Conservation (phyloP, 495 filamentous ascomycete genomes). For the Trichoderma orchidacearum region DNA sequence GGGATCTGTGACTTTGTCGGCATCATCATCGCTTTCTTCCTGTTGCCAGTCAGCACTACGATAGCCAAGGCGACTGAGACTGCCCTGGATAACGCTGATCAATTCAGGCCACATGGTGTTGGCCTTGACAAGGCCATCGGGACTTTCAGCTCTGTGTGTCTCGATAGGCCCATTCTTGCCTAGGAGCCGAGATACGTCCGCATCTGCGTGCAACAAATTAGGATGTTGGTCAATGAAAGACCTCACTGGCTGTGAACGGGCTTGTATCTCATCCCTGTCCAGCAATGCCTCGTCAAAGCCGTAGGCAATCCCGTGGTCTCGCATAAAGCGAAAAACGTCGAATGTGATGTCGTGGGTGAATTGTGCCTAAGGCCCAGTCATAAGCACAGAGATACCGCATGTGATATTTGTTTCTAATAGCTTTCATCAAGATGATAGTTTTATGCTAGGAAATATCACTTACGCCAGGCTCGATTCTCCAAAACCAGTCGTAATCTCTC, state of each 20-base stretch:
- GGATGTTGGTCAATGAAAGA: conserved; percentile 30
- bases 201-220: conserved; percentile 32
- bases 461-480: conserved; percentile 12
- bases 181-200: conserved; percentile 36
- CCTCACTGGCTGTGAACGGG: conserved; percentile 31
- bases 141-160: too few species aligned
- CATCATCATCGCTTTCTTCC: background rate
- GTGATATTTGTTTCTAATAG: too few species aligned
- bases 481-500: conserved; percentile 58
- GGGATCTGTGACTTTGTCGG: conserved; percentile 1
- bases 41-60: background rate
- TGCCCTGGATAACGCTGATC: background rate
- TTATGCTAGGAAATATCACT: background rate
- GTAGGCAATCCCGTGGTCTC: conserved; percentile 59
- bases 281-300: conserved; percentile 44
- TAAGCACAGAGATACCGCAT: conserved; percentile 1
- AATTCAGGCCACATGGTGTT: background rate
- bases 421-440: background rate
- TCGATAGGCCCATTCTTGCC: background rate
- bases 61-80: background rate
- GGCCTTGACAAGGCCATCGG: background rate
- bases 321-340: conserved; percentile 65
- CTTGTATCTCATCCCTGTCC: conserved; percentile 35
- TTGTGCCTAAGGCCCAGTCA: conserved; percentile 20
- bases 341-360: conserved; percentile 58